These are phyloP conservation scores for Metarhizium anisopliae DNA, from an alignment of 2,329 filamentous ascomycete genomes.

Conservation along the genomic window DNA sequence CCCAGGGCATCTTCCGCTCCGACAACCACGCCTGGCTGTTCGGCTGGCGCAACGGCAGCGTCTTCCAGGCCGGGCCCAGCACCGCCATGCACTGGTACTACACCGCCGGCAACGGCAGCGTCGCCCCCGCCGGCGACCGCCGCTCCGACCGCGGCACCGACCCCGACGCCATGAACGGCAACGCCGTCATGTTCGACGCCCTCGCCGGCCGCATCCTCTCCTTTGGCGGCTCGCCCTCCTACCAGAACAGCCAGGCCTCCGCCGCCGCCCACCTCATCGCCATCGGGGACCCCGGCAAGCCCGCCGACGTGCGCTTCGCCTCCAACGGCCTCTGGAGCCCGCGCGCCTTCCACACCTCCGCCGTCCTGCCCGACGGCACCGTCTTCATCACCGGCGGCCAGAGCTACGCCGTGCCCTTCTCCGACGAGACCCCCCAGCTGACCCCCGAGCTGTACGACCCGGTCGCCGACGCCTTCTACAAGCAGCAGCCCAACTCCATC, in stretches of 20 bases:
- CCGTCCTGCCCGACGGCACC: slow-evolving; percentile 39
- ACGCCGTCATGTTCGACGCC: slow-evolving; percentile 49
- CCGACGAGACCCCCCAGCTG: slow-evolving; percentile 31
- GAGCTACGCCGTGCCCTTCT: slow-evolving; percentile 30
- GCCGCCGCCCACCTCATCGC: slow-evolving; percentile 32
- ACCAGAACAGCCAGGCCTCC: slow-evolving; percentile 32
- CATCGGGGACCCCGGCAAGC: background rate
- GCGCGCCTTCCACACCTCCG: slow-evolving; percentile 35
- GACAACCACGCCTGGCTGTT: slow-evolving; percentile 14
- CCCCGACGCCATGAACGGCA: slow-evolving; percentile 44
- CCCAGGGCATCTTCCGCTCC: slow-evolving; percentile 39
- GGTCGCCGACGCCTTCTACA: slow-evolving; percentile 26
- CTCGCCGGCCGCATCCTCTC: slow-evolving; percentile 45
- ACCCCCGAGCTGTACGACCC: slow-evolving; percentile 39
- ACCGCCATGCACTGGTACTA: slow-evolving; percentile 45
- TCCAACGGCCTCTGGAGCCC: slow-evolving; percentile 22
- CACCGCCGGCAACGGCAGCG: slow-evolving; percentile 31
- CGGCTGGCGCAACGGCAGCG: slow-evolving; percentile 17
- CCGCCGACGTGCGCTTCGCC: slow-evolving; percentile 12
- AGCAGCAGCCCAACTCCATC: slow-evolving; percentile 27
- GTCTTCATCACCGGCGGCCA: slow-evolving; percentile 41
- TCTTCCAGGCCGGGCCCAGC: slow-evolving; percentile 7
- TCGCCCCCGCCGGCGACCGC: slow-evolving; percentile 28
- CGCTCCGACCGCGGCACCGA: slow-evolving; percentile 22
- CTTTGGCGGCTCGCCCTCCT: slow-evolving; percentile 38